Evolutionary conservation across 345 rosid species (phyloP), one percentile per base, ranked within the genome.

Genomic region (Microcos paniculata): DNA sequence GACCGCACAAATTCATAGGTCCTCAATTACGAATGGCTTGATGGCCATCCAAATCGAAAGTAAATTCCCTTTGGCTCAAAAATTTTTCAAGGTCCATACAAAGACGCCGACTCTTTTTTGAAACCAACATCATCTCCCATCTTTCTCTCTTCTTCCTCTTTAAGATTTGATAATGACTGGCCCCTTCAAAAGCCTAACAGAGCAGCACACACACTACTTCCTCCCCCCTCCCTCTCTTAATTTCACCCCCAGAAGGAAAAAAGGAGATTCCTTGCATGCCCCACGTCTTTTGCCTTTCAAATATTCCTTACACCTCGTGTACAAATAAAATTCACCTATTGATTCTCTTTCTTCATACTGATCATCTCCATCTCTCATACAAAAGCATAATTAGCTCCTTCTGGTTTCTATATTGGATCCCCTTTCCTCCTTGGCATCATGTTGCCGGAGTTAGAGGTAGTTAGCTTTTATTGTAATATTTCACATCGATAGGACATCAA

Each of bases 261-360:
- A 35, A 35, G 23, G 82, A 81, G 90, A 90, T 90, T 88, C 95
- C 77, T 87, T 88, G 6, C 94, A 86, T 88, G 87, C 62, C 89
- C 90, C 90, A 85, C 87, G 76, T 73, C 79, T 76, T 87, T 82
- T 80, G 74, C 86, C 86, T 85, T 78, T 76, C 81, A 78, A 79
- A 86, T 87, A 88, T 88, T 90, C 91, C 85, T 79, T 19, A 1
- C 35, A 74, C 72, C 23, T 31, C 69, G 8, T 65, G 62, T 73
- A 70, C 85, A 77, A 72, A 85, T 85, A 80, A 86, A 87, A 77
- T 80, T 74, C 81, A 74, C 80, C 87, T 49, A 70, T 77, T 77
- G 84, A 85, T 84, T 87, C 89, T 85, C 89, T 79, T 82, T 84
- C 12, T 64, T 74, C 79, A 21, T 72, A 73, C 81, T 78, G 77